These are phyloP conservation scores for Suillus sp. DNA, from an alignment of 768 basidiomycete species.

Conservation along the genomic window DNA sequence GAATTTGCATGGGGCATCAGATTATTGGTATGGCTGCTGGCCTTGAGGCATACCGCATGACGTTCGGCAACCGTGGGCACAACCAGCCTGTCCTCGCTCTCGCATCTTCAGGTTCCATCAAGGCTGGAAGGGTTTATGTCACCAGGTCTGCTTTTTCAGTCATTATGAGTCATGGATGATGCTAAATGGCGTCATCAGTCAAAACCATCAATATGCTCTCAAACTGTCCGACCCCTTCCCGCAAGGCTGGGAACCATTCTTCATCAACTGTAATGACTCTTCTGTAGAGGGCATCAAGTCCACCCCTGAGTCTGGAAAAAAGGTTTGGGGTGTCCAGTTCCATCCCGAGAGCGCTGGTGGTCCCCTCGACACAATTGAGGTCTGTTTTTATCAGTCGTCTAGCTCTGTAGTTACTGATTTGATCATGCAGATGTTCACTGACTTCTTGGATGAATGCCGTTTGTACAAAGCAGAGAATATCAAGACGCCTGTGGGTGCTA, in stretches of 20 bases:
- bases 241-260: slow-evolving; percentile 96
- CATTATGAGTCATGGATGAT: neutral
- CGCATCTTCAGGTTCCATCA: slow-evolving; percentile 91
- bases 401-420: neutral
- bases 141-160: slow-evolving; percentile 60
- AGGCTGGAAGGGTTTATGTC: slow-evolving; percentile 95
- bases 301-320: slow-evolving; percentile 83
- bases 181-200: slow-evolving; percentile 43
- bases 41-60: slow-evolving; percentile 96
- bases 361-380: slow-evolving; percentile 98
- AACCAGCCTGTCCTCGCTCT: slow-evolving; percentile 98
- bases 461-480: slow-evolving; percentile 47
- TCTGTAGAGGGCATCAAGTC: slow-evolving; percentile 99
- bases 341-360: slow-evolving; percentile 98
- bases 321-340: slow-evolving; percentile 98
- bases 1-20: slow-evolving; percentile 99
- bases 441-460: slow-evolving; percentile 83
- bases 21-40: slow-evolving; percentile 98
- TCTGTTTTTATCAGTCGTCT: slow-evolving; percentile 34
- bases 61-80: slow-evolving; percentile 98
- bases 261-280: slow-evolving; percentile 99
- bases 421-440: slow-evolving; percentile 80
- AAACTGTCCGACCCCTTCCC: slow-evolving; percentile 95
- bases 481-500: slow-evolving; percentile 18
- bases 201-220: slow-evolving; percentile 99